Base-by-base conservation (phyloP, 805 yeast species). In the Candida taoyuanica region DNA sequence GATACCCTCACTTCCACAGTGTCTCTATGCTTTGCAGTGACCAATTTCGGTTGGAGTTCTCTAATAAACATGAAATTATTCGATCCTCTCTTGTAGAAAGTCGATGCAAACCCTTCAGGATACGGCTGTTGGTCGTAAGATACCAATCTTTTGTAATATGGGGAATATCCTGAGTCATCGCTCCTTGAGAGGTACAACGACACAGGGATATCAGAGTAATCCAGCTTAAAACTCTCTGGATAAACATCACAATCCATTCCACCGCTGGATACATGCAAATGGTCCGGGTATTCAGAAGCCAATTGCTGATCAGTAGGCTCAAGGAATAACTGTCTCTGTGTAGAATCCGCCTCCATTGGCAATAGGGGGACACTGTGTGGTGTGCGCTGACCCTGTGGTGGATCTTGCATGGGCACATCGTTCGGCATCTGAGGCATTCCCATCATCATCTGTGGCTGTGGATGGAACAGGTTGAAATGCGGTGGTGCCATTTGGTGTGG, bases 61-160 rank as follows among this genome's bases (percentile, higher is more conserved):
- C 75, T 56, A 3, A 70, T 73, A 56, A 70, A 71, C 74, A 71
- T 70, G 44, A 71, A 71, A 45, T 68, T 67, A 40, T 69, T 70
- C n/a, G 59, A 59, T 4, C 73, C 73, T 32, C 75, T 51, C 33
- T 66, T 60, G 48, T 71, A 71, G 48, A 71, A 70, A 5, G 75
- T 71, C 2, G 75, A 70, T 2, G 74, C 60, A 35, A 70, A 71
- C 0, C 76, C 75, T 45, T 71, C 74, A 1, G 76, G 76, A 37
- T 67, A 66, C 13, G 49, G 37, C 5, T 47, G 52, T 5, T 40
- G 43, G 17, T 50, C 55, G 17, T 47, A 39, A 4, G 43, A 36
- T 2, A 31, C 40, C 5, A 36, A 15, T 28, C 44, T 39, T 25
- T 7, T 25, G 14, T 25, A 7, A 25, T 25, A 11, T 9, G 28